phyloP scores from a whole-genome alignment of 306 rosid genomes.

The Malus orientalis region DNA sequence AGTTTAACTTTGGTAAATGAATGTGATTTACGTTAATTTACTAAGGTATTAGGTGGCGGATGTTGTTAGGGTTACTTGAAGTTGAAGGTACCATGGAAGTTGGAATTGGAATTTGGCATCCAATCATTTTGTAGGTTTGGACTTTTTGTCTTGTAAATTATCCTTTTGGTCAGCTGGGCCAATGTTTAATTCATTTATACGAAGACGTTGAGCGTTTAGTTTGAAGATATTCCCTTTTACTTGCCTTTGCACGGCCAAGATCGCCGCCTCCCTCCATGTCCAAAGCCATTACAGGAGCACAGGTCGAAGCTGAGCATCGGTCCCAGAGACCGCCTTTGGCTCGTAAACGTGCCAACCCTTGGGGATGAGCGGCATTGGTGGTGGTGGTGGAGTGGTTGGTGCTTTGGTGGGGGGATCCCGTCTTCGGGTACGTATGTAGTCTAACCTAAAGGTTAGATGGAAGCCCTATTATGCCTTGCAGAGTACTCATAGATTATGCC shows the following conservation, averaged over 20 bases:
- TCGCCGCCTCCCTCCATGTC: background rate
- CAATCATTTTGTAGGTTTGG: background rate
- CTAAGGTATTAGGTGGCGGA: background rate
- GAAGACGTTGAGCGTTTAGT: background rate
- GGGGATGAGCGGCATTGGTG: too few relatives aligned
- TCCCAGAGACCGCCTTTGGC: background rate
- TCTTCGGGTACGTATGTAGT: too few relatives aligned
- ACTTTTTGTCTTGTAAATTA: background rate
- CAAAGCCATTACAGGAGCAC: background rate
- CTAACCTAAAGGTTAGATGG: background rate
- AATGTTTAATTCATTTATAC: background rate
- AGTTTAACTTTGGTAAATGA: background rate
- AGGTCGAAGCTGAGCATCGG: background rate
- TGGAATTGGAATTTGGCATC: background rate
- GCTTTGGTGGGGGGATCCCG: too few relatives aligned
- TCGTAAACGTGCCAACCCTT: too few relatives aligned
- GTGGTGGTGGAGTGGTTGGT: too few relatives aligned
- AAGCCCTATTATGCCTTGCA: background rate
- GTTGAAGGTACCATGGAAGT: background rate
- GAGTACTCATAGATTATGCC: too few relatives aligned
- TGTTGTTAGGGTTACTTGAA: background rate
- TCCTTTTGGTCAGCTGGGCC: background rate
- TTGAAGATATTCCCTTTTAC: background rate
- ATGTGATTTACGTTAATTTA: background rate
- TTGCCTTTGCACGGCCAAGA: background rate